Evolutionary conservation across 768 basidiomycete species (phyloP), one percentile per base, ranked within the genome.

Genomic region (Suillus tomentosus): DNA sequence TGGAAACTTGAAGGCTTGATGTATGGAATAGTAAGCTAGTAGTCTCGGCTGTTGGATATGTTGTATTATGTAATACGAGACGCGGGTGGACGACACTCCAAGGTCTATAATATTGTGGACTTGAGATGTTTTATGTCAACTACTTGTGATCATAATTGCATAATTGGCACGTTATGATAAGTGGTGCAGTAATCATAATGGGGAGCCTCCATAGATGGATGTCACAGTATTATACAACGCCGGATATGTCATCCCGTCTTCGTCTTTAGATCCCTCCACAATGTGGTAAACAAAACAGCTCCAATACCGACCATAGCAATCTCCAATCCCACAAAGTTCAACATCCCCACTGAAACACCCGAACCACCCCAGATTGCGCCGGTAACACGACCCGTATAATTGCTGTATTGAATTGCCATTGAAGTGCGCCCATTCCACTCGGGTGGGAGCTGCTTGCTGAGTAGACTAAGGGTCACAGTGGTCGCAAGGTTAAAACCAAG

Each of bases 401-500:
- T 90, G 74, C 87, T 87, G 67, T 87, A 90, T 70, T 89, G 89
- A 50, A 91, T 86, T 8, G 78, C 81, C 72, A 88, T 73, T 40
- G 81, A 80, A n/a, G 80, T 80, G 34, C 79, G 77, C 34, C 79
- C 78, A 68, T 88, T 90, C 85, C 86, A 90, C 63, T 76, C 74
- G 7, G 80, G 79, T 2, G 89, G 88, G 37, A 90, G 79, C 72
- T 88, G 88, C 73, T 91, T 91, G 65, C 85, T 87, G 34, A 91
- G 74, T 62, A 89, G 71, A 63, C 86, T 87, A 65, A 90, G 76
- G 39, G 89, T 90, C 62, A 86, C 84, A 2, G 87, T 90, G 66
- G 83, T 87, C n/a, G 87, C 83, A 13, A 90, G 77, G 73, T 90
- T 90, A 79, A 90, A 91, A 1, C 90, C 89, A 5, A 90, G 79